These are phyloP conservation scores for Adenanthera pavonina DNA, from an alignment of 306 rosid species.

Conservation along the genomic window DNA sequence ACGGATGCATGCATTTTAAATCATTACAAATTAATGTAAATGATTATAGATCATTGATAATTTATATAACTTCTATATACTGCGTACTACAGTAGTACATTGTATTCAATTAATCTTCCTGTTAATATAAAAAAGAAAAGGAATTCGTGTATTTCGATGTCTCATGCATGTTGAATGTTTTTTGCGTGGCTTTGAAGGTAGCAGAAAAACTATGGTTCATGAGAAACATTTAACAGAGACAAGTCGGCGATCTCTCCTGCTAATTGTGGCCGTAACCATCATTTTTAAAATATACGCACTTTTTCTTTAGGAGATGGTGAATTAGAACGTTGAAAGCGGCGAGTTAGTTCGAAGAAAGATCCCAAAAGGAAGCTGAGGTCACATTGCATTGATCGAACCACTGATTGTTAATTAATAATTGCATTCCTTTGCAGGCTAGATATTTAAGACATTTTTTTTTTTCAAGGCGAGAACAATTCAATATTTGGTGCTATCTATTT, in stretches of 20 bases:
- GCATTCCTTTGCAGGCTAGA: neutral
- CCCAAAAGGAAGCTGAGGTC: conserved; percentile 26
- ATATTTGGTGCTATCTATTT: too few species aligned
- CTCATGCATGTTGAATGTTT: conserved; percentile 28
- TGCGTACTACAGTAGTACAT: too few species aligned
- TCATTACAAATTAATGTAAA: neutral
- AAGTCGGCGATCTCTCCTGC: neutral
- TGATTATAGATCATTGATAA: neutral
- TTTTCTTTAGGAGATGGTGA: neutral
- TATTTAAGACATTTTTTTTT: too few species aligned
- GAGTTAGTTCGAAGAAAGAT: neutral
- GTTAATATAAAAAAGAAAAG: too few species aligned
- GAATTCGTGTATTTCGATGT: neutral
- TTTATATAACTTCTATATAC: too few species aligned
- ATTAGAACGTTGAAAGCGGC: conserved; percentile 32
- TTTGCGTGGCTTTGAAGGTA: conserved; percentile 2
- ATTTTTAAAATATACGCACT: conserved; percentile 1
- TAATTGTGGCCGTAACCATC: conserved; percentile 38
- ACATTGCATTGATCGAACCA: neutral
- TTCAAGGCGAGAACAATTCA: too few species aligned
- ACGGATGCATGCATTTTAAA: conserved; percentile 21
- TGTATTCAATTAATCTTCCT: too few species aligned
- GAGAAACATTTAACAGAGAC: conserved; percentile 35
- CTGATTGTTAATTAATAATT: conserved; percentile 31
- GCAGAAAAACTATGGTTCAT: neutral